phyloP scores from a whole-genome alignment of 176 grass and related monocot genomes.

The Chloris gayana region DNA sequence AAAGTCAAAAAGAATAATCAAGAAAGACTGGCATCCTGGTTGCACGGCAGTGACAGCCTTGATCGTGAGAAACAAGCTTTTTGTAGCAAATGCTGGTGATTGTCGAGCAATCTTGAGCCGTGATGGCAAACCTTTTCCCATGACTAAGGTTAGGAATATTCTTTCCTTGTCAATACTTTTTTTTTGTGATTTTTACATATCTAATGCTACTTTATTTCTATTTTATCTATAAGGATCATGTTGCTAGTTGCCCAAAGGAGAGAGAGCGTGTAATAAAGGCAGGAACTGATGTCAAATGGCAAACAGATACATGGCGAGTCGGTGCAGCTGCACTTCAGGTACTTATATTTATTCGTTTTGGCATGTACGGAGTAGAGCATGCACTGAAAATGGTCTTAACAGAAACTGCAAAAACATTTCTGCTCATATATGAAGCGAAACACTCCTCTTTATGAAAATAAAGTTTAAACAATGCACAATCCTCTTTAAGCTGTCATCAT shows the following conservation, averaged over 20 bases:
- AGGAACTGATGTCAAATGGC: conserved; percentile 94
- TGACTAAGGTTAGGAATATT: conserved; percentile 72
- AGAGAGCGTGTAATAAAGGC: conserved; percentile 75
- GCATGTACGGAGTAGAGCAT: background rate
- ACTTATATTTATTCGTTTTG: background rate
- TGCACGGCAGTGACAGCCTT: conserved; percentile 84
- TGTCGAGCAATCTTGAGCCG: conserved; percentile 86
- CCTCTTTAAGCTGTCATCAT: background rate
- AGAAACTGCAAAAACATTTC: background rate
- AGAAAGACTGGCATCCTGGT: conserved; percentile 93
- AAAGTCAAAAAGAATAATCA: conserved; percentile 72
- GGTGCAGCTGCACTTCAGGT: conserved; percentile 98
- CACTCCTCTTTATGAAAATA: background rate
- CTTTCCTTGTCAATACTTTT: background rate
- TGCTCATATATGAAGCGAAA: background rate
- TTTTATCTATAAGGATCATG: conserved; percentile 73
- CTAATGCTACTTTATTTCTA: conserved; percentile 22
- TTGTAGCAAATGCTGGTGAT: conserved; percentile 97
- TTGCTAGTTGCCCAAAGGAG: conserved; percentile 80
- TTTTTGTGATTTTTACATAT: conserved; percentile 11
- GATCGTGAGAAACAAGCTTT: conserved; percentile 82
- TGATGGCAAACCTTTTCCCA: conserved; percentile 71
- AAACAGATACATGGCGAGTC: conserved; percentile 93
- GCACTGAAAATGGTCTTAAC: background rate
- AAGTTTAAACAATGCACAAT: background rate